Evolutionary conservation across 2,329 filamentous ascomycete genomes (phyloP).

Genomic region (Ophiostoma ulmi): DNA sequence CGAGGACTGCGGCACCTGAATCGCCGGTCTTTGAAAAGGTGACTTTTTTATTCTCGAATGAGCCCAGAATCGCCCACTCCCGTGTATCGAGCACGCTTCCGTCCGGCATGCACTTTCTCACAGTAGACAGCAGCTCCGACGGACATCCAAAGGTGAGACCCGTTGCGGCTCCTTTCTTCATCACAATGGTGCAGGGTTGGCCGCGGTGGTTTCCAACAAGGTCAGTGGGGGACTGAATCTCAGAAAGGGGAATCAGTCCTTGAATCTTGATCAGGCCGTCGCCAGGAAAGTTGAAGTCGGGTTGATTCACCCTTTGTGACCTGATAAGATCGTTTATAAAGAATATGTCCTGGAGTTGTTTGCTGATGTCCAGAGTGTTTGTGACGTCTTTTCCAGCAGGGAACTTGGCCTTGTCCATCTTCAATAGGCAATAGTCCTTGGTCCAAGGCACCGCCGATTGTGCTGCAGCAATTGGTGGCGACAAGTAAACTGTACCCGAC

Average conservation of each 20-base stretch:
- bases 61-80: background rate
- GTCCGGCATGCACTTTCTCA: background rate
- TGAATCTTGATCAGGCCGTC: background rate
- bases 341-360: too few relatives aligned
- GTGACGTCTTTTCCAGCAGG: background rate
- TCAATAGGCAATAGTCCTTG: background rate
- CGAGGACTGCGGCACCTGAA: background rate
- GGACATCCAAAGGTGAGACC: background rate
- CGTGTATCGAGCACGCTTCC: background rate
- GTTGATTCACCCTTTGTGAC: background rate
- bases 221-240: background rate
- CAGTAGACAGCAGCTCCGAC: background rate
- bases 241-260: background rate
- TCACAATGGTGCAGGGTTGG: background rate
- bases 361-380: background rate
- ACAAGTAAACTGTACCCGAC: background rate
- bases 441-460: background rate
- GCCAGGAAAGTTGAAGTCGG: background rate
- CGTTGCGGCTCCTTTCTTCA: background rate
- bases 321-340: background rate
- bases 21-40: background rate
- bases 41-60: background rate
- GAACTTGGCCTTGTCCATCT: background rate
- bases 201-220: background rate
- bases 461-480: background rate